Conservation (phyloP, 1,284 basidiomycete genomes). For the Ustilago tritici region DNA sequence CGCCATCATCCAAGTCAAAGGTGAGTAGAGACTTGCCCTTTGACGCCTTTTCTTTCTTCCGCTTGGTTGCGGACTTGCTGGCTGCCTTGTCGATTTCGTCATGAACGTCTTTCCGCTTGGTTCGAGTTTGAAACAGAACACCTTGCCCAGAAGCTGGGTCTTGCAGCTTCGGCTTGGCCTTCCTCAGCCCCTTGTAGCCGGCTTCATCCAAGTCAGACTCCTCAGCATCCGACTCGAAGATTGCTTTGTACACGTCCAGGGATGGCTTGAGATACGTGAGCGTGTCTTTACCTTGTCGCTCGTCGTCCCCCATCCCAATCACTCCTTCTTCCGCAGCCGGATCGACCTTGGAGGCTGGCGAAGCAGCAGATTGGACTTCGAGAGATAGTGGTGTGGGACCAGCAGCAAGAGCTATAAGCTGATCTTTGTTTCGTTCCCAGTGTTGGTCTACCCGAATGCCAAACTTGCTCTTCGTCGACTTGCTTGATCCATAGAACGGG, state of each 20-base stretch:
- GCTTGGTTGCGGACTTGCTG: slow-evolving; percentile 75
- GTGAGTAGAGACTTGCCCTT: slow-evolving; percentile 34
- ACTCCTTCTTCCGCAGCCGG: not conserved
- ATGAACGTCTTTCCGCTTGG: slow-evolving; percentile 24
- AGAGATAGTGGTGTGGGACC: slow-evolving; percentile 44
- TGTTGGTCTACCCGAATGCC: slow-evolving; percentile 25
- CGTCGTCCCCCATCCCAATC: slow-evolving; percentile 88
- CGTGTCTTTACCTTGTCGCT: slow-evolving; percentile 84
- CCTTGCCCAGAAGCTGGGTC: slow-evolving; percentile 19
- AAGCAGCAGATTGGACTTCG: slow-evolving; percentile 22
- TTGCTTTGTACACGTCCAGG: slow-evolving; percentile 90
- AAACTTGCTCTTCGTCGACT: slow-evolving; percentile 11
- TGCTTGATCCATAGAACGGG: slow-evolving; percentile 26
- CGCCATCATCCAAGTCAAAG: slow-evolving; percentile 68
- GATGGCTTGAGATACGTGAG: slow-evolving; percentile 86
- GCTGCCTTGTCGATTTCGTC: slow-evolving; percentile 75
- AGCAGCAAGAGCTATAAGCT: slow-evolving; percentile 32
- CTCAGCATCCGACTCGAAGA: slow-evolving; percentile 76
- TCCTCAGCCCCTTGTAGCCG: slow-evolving; percentile 44
- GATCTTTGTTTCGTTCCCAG: slow-evolving; percentile 42
- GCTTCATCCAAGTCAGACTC: slow-evolving; percentile 84
- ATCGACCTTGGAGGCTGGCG: not conserved
- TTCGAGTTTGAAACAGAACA: slow-evolving; percentile 25
- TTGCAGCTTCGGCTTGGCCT: slow-evolving; percentile 26
- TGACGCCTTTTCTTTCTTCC: slow-evolving; percentile 25